Evolutionary conservation across 192 early-diverging fungal species (phyloP).

Genomic region (Coemansia guatemalensis): DNA sequence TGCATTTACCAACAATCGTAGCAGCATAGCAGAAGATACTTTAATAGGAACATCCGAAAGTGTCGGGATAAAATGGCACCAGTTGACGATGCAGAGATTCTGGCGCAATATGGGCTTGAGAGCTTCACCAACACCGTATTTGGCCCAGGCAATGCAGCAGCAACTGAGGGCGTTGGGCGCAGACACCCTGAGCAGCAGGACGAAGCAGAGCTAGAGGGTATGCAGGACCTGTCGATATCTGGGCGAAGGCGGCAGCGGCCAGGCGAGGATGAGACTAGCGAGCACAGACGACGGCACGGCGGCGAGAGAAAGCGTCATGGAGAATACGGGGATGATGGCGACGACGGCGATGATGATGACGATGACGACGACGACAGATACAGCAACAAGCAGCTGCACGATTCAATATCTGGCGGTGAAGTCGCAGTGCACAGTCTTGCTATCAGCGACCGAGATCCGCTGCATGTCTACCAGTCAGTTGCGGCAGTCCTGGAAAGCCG

Average conservation of each 20-base stretch:
- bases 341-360: constrained; percentile 14
- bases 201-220: constrained; percentile 17
- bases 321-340: constrained; percentile 14
- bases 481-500: constrained; percentile 39
- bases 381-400: constrained; percentile 11
- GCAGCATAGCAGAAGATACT: background rate
- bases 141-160: constrained; percentile 18
- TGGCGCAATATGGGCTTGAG: constrained; percentile 48
- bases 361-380: constrained; percentile 25
- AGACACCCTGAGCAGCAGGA: constrained; percentile 14
- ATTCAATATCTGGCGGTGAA: constrained; percentile 15
- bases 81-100: constrained; percentile 52
- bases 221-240: constrained; percentile 20
- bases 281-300: constrained; percentile 14
- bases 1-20: background rate
- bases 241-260: constrained; percentile 15
- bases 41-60: background rate
- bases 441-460: constrained; percentile 53
- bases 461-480: constrained; percentile 46
- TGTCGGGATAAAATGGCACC: constrained; percentile 19
- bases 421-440: constrained; percentile 18
- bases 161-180: constrained; percentile 9
- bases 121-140: constrained; percentile 37
- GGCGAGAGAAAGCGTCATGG: constrained; percentile 10
- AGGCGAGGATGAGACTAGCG: constrained; percentile 6